phyloP scores from a whole-genome alignment of 768 basidiomycete genomes.

The Lentinula edodes region DNA sequence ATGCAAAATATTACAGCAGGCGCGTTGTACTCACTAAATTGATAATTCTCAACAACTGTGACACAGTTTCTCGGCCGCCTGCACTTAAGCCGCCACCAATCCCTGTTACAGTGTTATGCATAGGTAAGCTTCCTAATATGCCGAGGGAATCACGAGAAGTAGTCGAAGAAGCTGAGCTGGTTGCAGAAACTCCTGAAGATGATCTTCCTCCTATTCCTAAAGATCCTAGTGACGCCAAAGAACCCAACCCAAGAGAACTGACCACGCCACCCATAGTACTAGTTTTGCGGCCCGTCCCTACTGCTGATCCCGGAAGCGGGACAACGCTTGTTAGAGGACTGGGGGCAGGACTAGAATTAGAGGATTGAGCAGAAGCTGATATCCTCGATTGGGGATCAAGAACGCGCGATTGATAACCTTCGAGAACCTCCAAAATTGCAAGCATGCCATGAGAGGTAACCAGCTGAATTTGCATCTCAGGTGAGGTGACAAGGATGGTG shows the following conservation, averaged over 20 bases:
- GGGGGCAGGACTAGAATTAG: neutral
- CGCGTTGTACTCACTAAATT: slow-evolving; percentile 58
- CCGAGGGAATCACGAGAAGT: neutral
- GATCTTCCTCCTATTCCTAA: neutral
- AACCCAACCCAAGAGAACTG: neutral
- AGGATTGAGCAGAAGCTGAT: neutral
- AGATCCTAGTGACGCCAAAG: slow-evolving; percentile 2
- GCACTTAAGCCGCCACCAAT: slow-evolving; percentile 15
- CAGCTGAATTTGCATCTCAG: slow-evolving; percentile 84
- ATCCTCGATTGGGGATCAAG: neutral
- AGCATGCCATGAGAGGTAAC: slow-evolving; percentile 94
- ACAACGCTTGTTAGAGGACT: neutral
- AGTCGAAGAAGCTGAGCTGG: neutral
- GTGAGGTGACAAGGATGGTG: slow-evolving; percentile 64
- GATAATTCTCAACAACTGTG: slow-evolving; percentile 79
- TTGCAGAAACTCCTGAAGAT: neutral
- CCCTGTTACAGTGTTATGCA: neutral
- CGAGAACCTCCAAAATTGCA: slow-evolving; percentile 89
- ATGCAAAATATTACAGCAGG: slow-evolving; percentile 11
- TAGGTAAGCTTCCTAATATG: neutral
- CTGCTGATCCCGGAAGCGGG: neutral
- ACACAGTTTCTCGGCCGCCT: slow-evolving; percentile 82
- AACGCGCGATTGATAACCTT: slow-evolving; percentile 22
- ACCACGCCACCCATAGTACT: neutral
- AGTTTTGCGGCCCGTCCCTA: neutral